These are phyloP conservation scores for Aureoboletus auriporus DNA, from an alignment of 768 basidiomycete genomes.

Conservation along the genomic window DNA sequence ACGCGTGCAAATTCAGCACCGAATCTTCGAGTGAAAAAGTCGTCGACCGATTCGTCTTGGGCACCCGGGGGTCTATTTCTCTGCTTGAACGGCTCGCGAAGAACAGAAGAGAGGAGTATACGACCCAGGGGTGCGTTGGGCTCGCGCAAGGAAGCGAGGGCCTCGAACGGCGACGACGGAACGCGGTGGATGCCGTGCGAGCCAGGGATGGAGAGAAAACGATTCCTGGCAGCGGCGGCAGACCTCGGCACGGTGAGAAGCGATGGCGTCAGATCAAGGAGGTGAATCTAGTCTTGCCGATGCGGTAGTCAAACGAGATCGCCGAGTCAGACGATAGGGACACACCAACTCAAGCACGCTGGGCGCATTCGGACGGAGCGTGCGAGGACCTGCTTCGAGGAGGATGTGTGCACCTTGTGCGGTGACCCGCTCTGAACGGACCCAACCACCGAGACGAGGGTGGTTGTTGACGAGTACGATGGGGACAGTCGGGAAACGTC, in stretches of 20 bases:
- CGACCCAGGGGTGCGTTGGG: constrained; percentile 34
- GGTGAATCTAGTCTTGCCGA: constrained; percentile 58
- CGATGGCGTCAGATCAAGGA: constrained; percentile 56
- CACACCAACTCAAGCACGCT: constrained; percentile 75
- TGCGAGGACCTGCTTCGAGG: constrained; percentile 85
- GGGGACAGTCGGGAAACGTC: constrained; percentile 52
- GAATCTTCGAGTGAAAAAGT: constrained; percentile 72
- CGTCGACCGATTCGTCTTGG: constrained; percentile 77
- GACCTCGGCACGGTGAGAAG: constrained; percentile 64
- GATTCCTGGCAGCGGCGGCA: constrained; percentile 70
- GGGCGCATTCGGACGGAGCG: constrained; percentile 72
- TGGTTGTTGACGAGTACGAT: constrained; percentile 72
- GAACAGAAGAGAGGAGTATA: constrained; percentile 49
- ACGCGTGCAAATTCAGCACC: constrained; percentile 67
- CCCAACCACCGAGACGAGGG: constrained; percentile 80
- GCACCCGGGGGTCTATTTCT: constrained; percentile 37
- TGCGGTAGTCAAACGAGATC: constrained; percentile 8
- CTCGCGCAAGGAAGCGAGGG: constrained; percentile 32
- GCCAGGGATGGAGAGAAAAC: constrained; percentile 63
- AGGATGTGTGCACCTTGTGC: constrained; percentile 42
- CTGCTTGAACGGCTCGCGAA: constrained; percentile 55
- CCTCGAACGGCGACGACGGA: constrained; percentile 38
- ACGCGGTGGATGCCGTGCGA: constrained; percentile 49
- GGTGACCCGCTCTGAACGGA: constrained; percentile 53
- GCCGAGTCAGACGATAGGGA: constrained; percentile 8